These are phyloP conservation scores for Rosa persica DNA, from an alignment of 306 rosid species.

Conservation along the genomic window DNA sequence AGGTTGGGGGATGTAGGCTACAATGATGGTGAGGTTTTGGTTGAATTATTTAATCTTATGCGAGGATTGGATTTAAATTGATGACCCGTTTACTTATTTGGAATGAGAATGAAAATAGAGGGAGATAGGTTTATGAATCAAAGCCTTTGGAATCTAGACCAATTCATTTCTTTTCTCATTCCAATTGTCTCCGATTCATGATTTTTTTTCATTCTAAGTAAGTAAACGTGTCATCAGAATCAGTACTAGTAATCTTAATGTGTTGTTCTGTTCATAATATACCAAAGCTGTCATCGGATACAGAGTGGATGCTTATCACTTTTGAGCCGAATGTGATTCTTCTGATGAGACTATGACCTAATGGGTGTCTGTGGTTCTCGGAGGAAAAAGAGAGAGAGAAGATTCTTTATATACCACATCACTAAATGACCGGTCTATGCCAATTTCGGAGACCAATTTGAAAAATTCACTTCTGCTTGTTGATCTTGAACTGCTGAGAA, in stretches of 20 bases:
- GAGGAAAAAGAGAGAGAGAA: background rate
- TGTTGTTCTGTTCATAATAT: background rate
- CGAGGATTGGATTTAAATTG: background rate
- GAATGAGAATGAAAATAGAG: no score
- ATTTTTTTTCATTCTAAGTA: no score
- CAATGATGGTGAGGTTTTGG: background rate
- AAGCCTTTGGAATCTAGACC: no score
- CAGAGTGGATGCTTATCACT: background rate
- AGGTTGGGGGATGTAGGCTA: background rate
- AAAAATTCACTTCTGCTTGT: background rate
- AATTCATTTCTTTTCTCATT: no score
- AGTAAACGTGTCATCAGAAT: no score
- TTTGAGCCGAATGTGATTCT: background rate
- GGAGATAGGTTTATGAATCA: no score
- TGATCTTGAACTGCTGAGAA: background rate
- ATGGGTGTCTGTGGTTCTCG: background rate
- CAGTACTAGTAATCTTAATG: no score
- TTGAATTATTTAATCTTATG: background rate
- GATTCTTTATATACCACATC: background rate
- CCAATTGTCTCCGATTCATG: no score
- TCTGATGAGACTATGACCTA: background rate
- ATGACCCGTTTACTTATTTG: no score
- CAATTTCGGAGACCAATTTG: background rate
- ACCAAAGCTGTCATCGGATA: background rate
- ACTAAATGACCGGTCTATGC: background rate